Base-by-base conservation (phyloP, 2,329 filamentous ascomycete genomes). In the Dothidotthia symphoricarpi region DNA sequence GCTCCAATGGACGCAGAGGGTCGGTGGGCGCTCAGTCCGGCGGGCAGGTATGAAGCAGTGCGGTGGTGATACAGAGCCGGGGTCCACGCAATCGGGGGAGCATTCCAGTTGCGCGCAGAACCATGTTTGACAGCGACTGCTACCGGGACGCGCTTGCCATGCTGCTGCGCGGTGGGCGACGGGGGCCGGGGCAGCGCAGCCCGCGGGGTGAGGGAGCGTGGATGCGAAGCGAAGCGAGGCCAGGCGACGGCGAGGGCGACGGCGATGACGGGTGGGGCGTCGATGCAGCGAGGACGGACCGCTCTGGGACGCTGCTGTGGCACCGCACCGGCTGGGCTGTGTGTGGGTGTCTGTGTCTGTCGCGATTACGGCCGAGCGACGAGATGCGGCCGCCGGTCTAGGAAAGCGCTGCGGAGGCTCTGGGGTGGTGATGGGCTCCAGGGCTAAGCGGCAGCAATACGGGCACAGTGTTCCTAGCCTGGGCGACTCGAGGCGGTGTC, bases 21-120 rank as follows among this genome's bases (percentile, higher is more conserved):
- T 15, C 35, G 47, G 45, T 36, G 49, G 42, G 38, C 35, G 28
- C 39, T 60, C 57, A 63, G 57, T 63, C 58, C 61, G 67, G 66
- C 47, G 60, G 55, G 48, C 60, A 67, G 60, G 61, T 63, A 62
- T 67, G 64, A 61, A 56, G 59, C 49, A 63, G 54, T 56, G 53
- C 53, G 56, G 64, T 46, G 35, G 67, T 68, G 52, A 43, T 59
- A 65, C 61, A 52, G 51, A 39, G 52, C 58, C 49, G 53, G 61
- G 60, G 54, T 56, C 56, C 50, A 63, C 62, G 65, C 52, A 63
- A 57, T 63, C 54, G 57, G 55, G 54, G 55, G 55, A 45, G 58
- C 57, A 55, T 55, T 60, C 55, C 52, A 62, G 48, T 53, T 48
- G 46, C 46, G 46, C 61, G 45, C 49, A 47, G 41, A 51, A 52